These are phyloP conservation scores for Hordeum pubiflorum DNA, from an alignment of 202 grass and related monocot species.

Conservation along the genomic window DNA sequence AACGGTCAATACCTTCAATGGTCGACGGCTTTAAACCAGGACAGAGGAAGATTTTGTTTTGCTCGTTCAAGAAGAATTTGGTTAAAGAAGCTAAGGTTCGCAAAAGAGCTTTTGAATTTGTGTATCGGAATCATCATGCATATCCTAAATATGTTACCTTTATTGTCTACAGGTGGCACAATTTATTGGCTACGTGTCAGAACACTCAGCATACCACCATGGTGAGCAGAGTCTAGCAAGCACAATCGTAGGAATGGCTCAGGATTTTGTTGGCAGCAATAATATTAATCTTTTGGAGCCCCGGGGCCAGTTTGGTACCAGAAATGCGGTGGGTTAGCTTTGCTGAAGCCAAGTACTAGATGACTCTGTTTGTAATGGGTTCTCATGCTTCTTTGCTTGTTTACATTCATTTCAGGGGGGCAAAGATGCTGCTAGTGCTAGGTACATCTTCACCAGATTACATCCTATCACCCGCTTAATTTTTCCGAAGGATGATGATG, in stretches of 20 bases:
- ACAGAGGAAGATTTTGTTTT: slow-evolving; percentile 93
- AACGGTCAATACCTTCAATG: slow-evolving; percentile 91
- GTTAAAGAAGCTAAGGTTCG: slow-evolving; percentile 71
- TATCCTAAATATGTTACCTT: not conserved
- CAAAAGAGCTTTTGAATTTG: not conserved
- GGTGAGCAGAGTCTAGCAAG: slow-evolving; percentile 82
- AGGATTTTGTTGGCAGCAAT: slow-evolving; percentile 90
- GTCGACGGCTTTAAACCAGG: slow-evolving; percentile 93
- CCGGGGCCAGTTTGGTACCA: slow-evolving; percentile 76
- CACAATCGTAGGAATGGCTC: slow-evolving; percentile 94
- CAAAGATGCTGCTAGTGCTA: slow-evolving; percentile 77
- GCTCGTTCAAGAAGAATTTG: slow-evolving; percentile 83
- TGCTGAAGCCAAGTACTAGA: not conserved
- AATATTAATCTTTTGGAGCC: slow-evolving; percentile 81
- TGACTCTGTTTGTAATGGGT: not conserved
- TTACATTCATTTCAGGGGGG: slow-evolving; percentile 51
- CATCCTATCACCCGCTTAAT: slow-evolving; percentile 50
- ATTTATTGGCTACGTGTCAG: slow-evolving; percentile 86
- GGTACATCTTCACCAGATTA: slow-evolving; percentile 70
- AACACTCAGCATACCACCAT: slow-evolving; percentile 93
- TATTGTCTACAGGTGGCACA: slow-evolving; percentile 63
- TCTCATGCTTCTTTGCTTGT: not conserved
- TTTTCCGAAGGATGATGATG: slow-evolving; percentile 70
- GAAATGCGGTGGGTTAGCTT: slow-evolving; percentile 45
- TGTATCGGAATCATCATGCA: not conserved